Evolutionary conservation across 2,329 filamentous ascomycete genomes (phyloP).

Genomic region (Xylariaceae sp.): DNA sequence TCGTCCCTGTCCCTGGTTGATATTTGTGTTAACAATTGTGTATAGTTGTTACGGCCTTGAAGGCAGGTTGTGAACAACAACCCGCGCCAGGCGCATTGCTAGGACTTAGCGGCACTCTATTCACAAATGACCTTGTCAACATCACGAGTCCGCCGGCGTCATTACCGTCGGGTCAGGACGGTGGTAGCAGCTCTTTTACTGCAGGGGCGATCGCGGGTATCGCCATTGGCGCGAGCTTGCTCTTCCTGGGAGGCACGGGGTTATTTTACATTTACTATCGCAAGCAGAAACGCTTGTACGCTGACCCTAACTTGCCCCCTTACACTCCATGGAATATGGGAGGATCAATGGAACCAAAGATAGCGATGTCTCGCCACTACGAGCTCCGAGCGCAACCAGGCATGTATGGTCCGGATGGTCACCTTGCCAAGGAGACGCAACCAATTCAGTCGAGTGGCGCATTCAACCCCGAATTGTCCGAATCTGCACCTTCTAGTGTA

Average conservation of each 20-base stretch:
- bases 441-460: conserved; percentile 22
- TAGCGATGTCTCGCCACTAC: conserved; percentile 21
- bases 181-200: conserved; percentile 34
- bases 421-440: not conserved
- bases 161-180: conserved; percentile 21
- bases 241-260: conserved; percentile 38
- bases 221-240: conserved; percentile 40
- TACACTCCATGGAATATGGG: conserved; percentile 23
- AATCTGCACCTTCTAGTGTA: conserved; percentile 27
- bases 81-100: conserved; percentile 37
- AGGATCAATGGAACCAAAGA: conserved; percentile 13
- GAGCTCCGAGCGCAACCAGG: conserved; percentile 29
- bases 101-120: conserved; percentile 41
- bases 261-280: conserved; percentile 47
- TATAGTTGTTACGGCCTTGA: conserved; percentile 43
- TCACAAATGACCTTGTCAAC: conserved; percentile 35
- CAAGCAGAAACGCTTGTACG: conserved; percentile 35
- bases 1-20: too few relatives aligned
- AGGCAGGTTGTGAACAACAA: conserved; percentile 44
- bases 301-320: conserved; percentile 26
- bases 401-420: conserved; percentile 6
- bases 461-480: conserved; percentile 26
- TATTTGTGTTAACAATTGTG: not conserved
- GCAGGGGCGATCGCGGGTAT: conserved; percentile 51
- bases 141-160: conserved; percentile 35